phyloP scores from a whole-genome alignment of 2,329 filamentous ascomycete genomes.

The Conoideocrella luteorostrata region DNA sequence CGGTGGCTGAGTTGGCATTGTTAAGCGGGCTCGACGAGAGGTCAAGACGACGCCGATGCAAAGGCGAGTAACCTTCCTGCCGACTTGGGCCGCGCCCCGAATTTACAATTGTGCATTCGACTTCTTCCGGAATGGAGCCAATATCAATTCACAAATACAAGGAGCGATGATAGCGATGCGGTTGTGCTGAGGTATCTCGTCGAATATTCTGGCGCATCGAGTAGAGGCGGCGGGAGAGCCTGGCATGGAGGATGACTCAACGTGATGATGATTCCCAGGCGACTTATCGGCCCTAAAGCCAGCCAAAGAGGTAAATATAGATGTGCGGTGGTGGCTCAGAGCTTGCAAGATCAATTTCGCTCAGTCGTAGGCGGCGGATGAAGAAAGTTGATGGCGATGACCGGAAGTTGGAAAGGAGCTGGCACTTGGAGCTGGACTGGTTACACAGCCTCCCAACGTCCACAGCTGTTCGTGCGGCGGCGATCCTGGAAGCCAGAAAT shows the following conservation, averaged over 20 bases:
- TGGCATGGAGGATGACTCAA: too few species aligned
- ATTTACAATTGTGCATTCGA: conserved; percentile 31
- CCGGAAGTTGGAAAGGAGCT: background rate
- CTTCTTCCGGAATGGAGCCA: conserved; percentile 11
- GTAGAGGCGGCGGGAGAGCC: background rate
- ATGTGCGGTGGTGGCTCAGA: too few species aligned
- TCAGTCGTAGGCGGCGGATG: background rate
- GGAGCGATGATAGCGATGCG: background rate
- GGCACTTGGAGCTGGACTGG: background rate
- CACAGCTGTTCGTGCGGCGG: background rate
- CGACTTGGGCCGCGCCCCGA: conserved; percentile 32
- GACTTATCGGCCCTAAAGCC: background rate
- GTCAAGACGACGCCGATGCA: conserved; percentile 27
- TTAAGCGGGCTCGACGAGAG: conserved; percentile 23
- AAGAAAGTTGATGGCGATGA: background rate
- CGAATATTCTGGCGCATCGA: conserved; percentile 1
- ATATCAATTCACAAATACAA: background rate
- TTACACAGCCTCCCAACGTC: background rate
- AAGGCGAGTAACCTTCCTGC: conserved; percentile 27
- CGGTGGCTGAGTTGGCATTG: conserved; percentile 23
- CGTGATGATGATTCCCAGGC: too few species aligned
- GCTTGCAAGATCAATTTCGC: too few species aligned
- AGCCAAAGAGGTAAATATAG: too few species aligned
- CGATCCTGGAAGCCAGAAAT: background rate
- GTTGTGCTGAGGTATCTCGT: background rate